Conservation (phyloP, 495 filamentous ascomycete species). For the Neurospora sp. region DNA sequence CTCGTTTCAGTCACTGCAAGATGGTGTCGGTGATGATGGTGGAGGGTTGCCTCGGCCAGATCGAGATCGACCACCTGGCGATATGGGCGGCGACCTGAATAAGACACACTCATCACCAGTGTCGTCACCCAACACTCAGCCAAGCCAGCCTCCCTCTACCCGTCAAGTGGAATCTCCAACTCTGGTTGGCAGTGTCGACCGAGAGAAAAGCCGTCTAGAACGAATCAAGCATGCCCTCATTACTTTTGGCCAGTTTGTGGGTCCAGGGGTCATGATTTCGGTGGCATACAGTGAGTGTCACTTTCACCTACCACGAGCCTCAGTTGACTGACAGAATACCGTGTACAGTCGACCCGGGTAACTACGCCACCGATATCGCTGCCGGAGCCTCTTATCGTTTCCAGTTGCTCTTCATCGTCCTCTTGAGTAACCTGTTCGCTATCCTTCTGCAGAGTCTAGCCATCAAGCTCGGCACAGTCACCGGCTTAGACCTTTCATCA, state of each 20-base stretch:
- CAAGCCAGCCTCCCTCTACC: not conserved
- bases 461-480: constrained; percentile 78
- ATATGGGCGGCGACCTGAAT: not conserved
- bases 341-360: constrained; percentile 64
- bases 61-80: not conserved
- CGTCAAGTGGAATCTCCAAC: not conserved
- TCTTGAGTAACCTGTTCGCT: constrained; percentile 76
- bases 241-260: constrained; percentile 69
- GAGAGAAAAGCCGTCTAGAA: constrained; percentile 2
- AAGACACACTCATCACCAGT: not conserved
- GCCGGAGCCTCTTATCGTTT: constrained; percentile 57
- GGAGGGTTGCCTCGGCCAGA: not conserved
- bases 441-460: constrained; percentile 76
- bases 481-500: constrained; percentile 70
- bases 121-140: not conserved
- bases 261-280: constrained; percentile 76
- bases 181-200: not conserved
- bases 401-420: constrained; percentile 67
- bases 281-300: constrained; percentile 48
- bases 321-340: not conserved
- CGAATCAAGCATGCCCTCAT: constrained; percentile 30
- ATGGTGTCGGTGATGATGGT: not conserved
- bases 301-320: constrained; percentile 15
- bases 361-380: constrained; percentile 76
- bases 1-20: not conserved